Base-by-base conservation (phyloP, 139 green algal genomes). In the Spirogloea muscicola region DNA sequence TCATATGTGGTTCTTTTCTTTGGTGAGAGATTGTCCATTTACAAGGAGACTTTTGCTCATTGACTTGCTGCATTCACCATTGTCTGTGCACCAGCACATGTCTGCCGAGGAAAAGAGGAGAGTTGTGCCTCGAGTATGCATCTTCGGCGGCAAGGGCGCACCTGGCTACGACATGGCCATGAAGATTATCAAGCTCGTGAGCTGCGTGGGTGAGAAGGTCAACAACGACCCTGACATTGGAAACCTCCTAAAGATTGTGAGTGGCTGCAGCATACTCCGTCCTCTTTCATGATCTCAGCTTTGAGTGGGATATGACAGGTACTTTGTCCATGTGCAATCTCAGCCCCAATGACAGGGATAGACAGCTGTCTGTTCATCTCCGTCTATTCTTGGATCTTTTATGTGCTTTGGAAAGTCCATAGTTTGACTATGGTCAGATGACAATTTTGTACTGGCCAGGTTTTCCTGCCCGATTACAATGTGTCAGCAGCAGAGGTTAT, bases 391-490 rank as follows among this genome's bases (percentile, higher is more conserved):
- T n/a, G n/a, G n/a, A n/a, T n/a, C n/a, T n/a, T n/a, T n/a, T n/a
- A n/a, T n/a, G n/a, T n/a, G n/a, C n/a, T n/a, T n/a, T n/a, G n/a
- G n/a, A n/a, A n/a, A n/a, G n/a, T n/a, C n/a, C n/a, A n/a, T n/a
- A n/a, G n/a, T n/a, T n/a, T n/a, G n/a, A n/a, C n/a, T n/a, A n/a
- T n/a, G n/a, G n/a, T n/a, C n/a, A n/a, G n/a, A n/a, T n/a, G n/a
- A n/a, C n/a, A n/a, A n/a, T n/a, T n/a, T n/a, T 51, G 43, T 51
- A 16, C 16, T 10, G 55, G 25, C 1, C 70, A 79, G 70, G 59
- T 79, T 13, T 99, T 99, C 83, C 68, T 98, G 60, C 93, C 94
- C 57, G 93, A 99, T 87, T 99, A 99, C 88, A 97, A 97, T 84
- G 90, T 94, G 4, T 85, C 69, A 10, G 67, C 89, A 44, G 88